Base-by-base conservation (phyloP, 352 stramenopile genomes). In the Phytophthora hibernalis region DNA sequence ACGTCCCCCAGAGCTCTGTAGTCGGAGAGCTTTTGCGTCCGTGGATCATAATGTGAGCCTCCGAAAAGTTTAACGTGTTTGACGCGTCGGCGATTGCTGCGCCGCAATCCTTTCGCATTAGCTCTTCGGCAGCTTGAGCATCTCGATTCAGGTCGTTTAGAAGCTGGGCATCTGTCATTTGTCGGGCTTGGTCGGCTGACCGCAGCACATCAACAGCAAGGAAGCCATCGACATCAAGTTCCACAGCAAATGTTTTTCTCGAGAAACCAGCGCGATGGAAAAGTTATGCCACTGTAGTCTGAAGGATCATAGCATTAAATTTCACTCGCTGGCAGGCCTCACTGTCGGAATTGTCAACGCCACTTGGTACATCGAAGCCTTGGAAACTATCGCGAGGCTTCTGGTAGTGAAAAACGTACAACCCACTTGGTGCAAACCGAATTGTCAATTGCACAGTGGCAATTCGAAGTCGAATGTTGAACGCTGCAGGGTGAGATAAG, bases 341-440 rank as follows among this genome's bases (percentile, higher is more conserved):
- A 10, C 49, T 38, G 21, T 60, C 49, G 2, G 58, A 50, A 53
- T 66, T 66, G 48, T 52, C 47, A 26, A 60, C 58, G 20, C 58
- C 58, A 44, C 4, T 50, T 10, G 58, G 47, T 40, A 26, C 47
- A 42, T 66, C 58, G n/a, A 66, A 60, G 26, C 42, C 58, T 9
- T 60, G 24, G 47, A 53, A 49, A 21, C 48, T 59, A 26, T 66
- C 58, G 10, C 35, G 40, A 21, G 58, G 48, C 37, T 60, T 44
- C 15, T 66, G 58, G 48, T 54, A 66, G 58, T 66, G 58, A 15
- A 66, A n/a, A 66, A 15, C 58, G 58, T 18, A 66, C 28, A 1
- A 66, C 8, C 56, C 56, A 64, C 45, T 33, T 28, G 56, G 56
- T 10, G 26, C 42, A 24, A 64, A 64, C 16, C n/a, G 42, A 42